Evolutionary conservation across 331 rosid genomes (phyloP), one percentile per base, ranked within the genome.

Genomic region (Ulmus americana): DNA sequence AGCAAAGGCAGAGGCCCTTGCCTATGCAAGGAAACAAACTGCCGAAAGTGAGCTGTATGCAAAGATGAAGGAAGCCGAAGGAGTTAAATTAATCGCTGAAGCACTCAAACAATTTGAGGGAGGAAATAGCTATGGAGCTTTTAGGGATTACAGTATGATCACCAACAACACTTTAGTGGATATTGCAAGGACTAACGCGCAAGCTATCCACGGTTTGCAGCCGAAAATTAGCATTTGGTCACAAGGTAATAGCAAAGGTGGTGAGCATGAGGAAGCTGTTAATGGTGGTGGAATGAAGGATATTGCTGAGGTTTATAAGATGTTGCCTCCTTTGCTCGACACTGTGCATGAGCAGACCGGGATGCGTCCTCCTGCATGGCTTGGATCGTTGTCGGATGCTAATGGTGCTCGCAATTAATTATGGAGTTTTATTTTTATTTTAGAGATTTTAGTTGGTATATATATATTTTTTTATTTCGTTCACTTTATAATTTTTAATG

Each of bases 321-420:
- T 83, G 86, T 22, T 83, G 70, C 88, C 88, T 1, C 83, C 88
- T 6, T 39, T 86, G 61, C 72, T 86, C 35, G 69, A 73, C 45
- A 79, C 92, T 0, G 85, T 79, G 6, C 86, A 81, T 4, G 92
- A 81, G 28, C 88, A 86, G 62, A 86, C 92, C 0, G 85, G 92
- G 0, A 74, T 86, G 86, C 48, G 67, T n/a, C 86, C 92, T 11
- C 88, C 88, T 0, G 46, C 79, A 15, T 83, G 85, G 88, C 79
- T 86, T 78, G 86, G 83, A 28, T 28, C 35, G 35, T 3, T 28
- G 35, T 28, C 35, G 35, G 35, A 28, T 3, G 35, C 35, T 28
- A 28, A 28, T 28, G 35, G 35, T 28, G 35, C 35, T 28, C 35
- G 35, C 4, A 28, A 2, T 28, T 28, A 28, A 28, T 28, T 28